phyloP scores from a whole-genome alignment of 495 filamentous ascomycete species.

The Neurospora sp. region DNA sequence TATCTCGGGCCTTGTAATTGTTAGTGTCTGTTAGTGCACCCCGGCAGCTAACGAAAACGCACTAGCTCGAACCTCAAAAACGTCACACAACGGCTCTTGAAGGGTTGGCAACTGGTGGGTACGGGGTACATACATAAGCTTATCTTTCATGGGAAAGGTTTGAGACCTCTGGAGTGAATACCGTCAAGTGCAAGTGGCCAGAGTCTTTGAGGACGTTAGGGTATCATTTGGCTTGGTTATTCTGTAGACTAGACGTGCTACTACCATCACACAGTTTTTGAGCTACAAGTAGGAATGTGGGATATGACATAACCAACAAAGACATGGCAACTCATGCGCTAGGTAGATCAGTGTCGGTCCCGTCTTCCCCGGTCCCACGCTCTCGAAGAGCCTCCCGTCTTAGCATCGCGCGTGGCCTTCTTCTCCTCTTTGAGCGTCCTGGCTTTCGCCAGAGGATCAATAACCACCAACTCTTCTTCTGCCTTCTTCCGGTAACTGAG shows the following conservation, averaged over 20 bases:
- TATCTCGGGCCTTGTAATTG: neutral
- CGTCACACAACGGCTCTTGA: neutral
- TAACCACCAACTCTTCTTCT: slow-evolving; percentile 82
- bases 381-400: slow-evolving; percentile 38
- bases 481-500: slow-evolving; percentile 81
- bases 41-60: neutral
- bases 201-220: neutral
- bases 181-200: neutral
- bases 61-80: neutral
- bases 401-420: slow-evolving; percentile 39
- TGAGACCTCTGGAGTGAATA: neutral
- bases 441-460: slow-evolving; percentile 84
- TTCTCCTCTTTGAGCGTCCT: slow-evolving; percentile 58
- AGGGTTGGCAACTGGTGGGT: neutral
- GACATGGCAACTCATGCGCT: neutral
- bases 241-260: neutral
- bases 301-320: neutral
- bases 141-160: neutral
- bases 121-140: neutral
- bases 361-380: slow-evolving; percentile 34
- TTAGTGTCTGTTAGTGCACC: neutral
- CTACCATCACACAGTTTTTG: neutral
- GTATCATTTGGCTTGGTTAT: neutral
- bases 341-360: neutral
- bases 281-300: neutral